A percentile compares a stretch with the other conserved stretches of the same genome.
phyloP scores from a whole-genome alignment of 2,329 filamentous ascomycete species.

The Cercospora sp. region DNA sequence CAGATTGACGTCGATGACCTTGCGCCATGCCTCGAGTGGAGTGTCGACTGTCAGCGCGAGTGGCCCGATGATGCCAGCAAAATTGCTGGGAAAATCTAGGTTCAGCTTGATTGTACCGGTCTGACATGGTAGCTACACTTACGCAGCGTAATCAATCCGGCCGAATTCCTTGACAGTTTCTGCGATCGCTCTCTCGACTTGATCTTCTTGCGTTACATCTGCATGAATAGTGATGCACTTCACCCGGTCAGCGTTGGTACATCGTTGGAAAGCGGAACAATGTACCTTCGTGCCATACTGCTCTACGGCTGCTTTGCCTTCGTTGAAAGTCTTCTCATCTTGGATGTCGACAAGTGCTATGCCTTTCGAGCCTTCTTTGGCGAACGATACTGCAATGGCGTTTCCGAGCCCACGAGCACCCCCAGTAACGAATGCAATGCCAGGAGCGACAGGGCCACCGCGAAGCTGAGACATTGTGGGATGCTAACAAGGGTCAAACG shows the following conservation, averaged over 20 bases:
- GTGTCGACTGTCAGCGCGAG: conserved; percentile 32
- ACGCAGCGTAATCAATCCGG: conserved; percentile 43
- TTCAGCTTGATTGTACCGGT: neutral
- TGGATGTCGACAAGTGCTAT: conserved; percentile 32
- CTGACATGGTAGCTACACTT: conserved; percentile 4
- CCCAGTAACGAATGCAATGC: conserved; percentile 34
- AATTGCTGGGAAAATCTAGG: conserved; percentile 20
- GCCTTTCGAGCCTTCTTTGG: conserved; percentile 32
- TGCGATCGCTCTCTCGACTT: conserved; percentile 37
- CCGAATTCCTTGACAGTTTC: conserved; percentile 41
- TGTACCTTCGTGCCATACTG: conserved; percentile 28
- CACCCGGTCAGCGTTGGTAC: neutral
- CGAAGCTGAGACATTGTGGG: conserved; percentile 22
- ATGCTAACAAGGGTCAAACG: neutral
- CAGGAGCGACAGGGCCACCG: conserved; percentile 30
- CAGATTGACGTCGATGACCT: conserved; percentile 41
- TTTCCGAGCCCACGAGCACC: conserved; percentile 33
- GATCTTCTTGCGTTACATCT: conserved; percentile 38
- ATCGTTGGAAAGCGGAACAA: no score
- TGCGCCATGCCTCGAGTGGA: conserved; percentile 40
- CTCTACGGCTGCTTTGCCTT: conserved; percentile 30
- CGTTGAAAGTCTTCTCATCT: conserved; percentile 27
- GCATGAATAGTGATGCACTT: conserved; percentile 30
- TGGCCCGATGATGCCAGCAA: conserved; percentile 42
- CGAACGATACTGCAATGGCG: conserved; percentile 33